Evolutionary conservation across 208 protist species (phyloP), one percentile per base, ranked within the genome.

Genomic region (Trypanosomatidae sp.): DNA sequence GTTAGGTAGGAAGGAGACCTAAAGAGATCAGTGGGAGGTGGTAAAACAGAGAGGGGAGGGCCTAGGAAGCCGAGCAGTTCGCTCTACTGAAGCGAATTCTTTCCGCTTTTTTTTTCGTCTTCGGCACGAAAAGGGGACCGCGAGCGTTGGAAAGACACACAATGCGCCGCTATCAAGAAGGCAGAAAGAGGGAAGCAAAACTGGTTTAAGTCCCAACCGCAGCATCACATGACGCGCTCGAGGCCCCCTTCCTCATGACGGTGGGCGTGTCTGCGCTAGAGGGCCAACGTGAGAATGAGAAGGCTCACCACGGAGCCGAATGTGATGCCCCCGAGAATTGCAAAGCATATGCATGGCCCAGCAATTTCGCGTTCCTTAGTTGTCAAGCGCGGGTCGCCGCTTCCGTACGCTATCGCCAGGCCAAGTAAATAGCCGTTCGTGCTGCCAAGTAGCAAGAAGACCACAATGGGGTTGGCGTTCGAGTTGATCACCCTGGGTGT

Each of bases 401-500:
- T 79, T 46, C 79, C 72, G 62, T 81, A 85, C 15, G 76, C 81
- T 67, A 85, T 82, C 64, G 76, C 82, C 49, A 78, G 50, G 12
- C 76, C 81, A 43, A 81, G 76, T 36, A 85, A 59, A 66, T 85
- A 85, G 70, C 81, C 81, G 64, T 81, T 81, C 17, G 81, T 79
- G 36, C 76, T 41, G 3, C 81, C 81, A 17, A 85, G 76, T 44
- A 85, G 44, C 2, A 85, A 52, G 39, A 85, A 82, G 8, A 85
- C 69, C 19, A 82, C 67, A 53, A 85, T 85, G 17, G 81, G 81
- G 65, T 82, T 81, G 28, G 66, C 81, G 55, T 85, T 68, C 30
- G 71, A 79, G 73, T 85, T 79, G 59, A 85, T 85, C 10, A 81
- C 59, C 73, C 73, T 74, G 13, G 74, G 74, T 53, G 69, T 67